A percentile compares a stretch with the other conserved stretches of the same genome.
Conservation (phyloP, 345 rosid species). For the Citrus maxima region DNA sequence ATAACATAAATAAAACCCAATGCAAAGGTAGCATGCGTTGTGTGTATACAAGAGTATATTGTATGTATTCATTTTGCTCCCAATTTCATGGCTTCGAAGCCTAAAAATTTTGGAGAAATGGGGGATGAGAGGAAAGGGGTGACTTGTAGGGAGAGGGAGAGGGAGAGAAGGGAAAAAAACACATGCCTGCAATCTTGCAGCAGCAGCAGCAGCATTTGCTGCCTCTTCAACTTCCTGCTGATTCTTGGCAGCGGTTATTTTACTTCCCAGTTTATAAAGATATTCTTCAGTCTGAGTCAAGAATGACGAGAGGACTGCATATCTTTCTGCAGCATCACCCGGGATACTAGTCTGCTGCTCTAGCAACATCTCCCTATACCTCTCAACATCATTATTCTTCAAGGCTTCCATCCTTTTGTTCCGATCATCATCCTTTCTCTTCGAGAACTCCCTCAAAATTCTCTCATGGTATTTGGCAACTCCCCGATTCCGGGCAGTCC, state of each 20-base stretch:
- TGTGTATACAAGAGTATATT: neutral
- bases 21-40: neutral
- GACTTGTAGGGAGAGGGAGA: slow-evolving; percentile 3
- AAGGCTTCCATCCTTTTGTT: slow-evolving; percentile 98
- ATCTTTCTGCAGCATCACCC: slow-evolving; percentile 97
- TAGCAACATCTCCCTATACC: slow-evolving; percentile 97
- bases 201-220: slow-evolving; percentile 86
- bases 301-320: slow-evolving; percentile 91
- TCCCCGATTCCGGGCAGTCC: slow-evolving; percentile 96
- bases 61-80: neutral
- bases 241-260: slow-evolving; percentile 90
- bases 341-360: slow-evolving; percentile 91
- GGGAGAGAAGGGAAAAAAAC: slow-evolving; percentile 1
- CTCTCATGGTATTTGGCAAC: slow-evolving; percentile 99
- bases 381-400: slow-evolving; percentile 98
- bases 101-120: neutral
- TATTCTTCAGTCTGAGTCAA: slow-evolving; percentile 98
- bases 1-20: slow-evolving; percentile 6
- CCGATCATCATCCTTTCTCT: slow-evolving; percentile 92
- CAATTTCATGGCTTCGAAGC: neutral
- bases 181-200: slow-evolving; percentile 86
- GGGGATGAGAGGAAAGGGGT: neutral
- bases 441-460: slow-evolving; percentile 92
- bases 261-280: slow-evolving; percentile 88
- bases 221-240: slow-evolving; percentile 99